These are phyloP conservation scores for Coemansia javaensis DNA, from an alignment of 192 early-diverging fungal species.

Conservation along the genomic window DNA sequence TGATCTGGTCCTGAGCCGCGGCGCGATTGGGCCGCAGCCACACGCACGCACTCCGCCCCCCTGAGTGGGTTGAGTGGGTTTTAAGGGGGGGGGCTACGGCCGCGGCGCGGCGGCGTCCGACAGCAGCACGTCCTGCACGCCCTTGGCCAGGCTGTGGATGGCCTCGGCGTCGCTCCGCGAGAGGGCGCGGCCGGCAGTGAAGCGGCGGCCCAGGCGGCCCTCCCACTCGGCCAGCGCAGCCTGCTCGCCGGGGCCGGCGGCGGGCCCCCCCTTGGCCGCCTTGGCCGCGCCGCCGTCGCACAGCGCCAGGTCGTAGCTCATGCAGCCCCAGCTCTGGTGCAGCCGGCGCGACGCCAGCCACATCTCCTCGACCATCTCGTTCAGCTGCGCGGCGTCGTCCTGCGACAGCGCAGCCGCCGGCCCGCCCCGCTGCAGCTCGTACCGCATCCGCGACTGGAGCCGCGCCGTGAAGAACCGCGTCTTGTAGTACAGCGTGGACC, in stretches of 20 bases:
- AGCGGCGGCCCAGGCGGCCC: constrained; percentile 13
- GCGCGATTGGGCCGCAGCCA: no score
- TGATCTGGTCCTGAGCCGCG: no score
- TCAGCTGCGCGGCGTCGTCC: constrained; percentile 32
- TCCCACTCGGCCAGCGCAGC: constrained; percentile 28
- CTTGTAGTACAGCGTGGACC: constrained; percentile 26
- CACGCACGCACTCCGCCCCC: no score
- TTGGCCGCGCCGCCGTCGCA: constrained; percentile 14
- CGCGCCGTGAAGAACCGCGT: constrained; percentile 41
- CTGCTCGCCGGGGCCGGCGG: constrained; percentile 10
- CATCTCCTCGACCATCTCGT: constrained; percentile 26
- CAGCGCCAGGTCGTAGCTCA: constrained; percentile 43
- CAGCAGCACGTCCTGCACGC: constrained; percentile 20
- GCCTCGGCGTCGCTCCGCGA: constrained; percentile 17
- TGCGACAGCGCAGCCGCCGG: constrained; percentile 10
- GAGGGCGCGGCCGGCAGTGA: constrained; percentile 10
- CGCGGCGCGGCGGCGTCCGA: constrained; percentile 1
- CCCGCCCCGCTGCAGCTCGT: constrained; percentile 14
- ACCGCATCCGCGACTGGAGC: constrained; percentile 36
- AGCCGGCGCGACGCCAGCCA: constrained; percentile 36
- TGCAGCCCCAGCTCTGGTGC: constrained; percentile 31
- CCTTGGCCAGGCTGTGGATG: constrained; percentile 15
- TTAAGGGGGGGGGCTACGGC: not conserved
- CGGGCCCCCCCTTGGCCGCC: constrained; percentile 13
- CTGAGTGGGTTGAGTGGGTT: no score